Evolutionary conservation across 495 filamentous ascomycete species (phyloP), one percentile per base, ranked within the genome.

Genomic region (Penicillium verhagenii): DNA sequence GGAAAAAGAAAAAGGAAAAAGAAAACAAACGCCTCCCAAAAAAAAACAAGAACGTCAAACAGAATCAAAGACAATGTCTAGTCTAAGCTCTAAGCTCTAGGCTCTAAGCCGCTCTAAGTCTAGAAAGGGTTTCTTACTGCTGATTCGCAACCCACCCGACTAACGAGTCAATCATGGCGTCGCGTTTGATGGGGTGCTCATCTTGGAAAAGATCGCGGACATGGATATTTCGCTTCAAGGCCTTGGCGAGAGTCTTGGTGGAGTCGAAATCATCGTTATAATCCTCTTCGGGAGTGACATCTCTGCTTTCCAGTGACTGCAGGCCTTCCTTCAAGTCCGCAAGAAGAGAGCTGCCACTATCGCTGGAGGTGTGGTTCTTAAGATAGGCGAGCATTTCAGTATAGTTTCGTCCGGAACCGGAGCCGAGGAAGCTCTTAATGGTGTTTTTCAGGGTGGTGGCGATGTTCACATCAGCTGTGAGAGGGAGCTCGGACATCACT

Each of bases 401-500:
- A 2, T 31, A 18, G 35, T 39, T 50, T 11, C 16, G 38, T 20
- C 47, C 47, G 26, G 25, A 44, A 26, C 39, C 49, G 19, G 16
- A 43, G 13, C 37, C 44, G 25, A 61, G 18, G 6, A 72, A 45
- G 3, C 54, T 59, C 23, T 66, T 58, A 16, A 76, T 55, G 1
- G 72, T 71, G 53, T 76, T 76, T 48, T 58, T 64, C 18, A 76
- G 14, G 13, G 69, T 50, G 5, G 50, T 54, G 23, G 56, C 61
- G 10, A 76, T 43, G 8, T 60, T 45, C n/a, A 74, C 66, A 4
- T 66, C 47, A 1, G 72, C 73, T 4, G 59, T 60, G 23, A 76
- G 57, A 4, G 71, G 62, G 0, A 75, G 64, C 7, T 68, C 50
- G 10, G 56, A 57, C 72, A 77, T 73, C 6, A 67, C 69, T 1